Evolutionary conservation across 225 moss, liverwort and hornwort genomes (phyloP).

Genomic region (Rhytidiadelphus loreus): DNA sequence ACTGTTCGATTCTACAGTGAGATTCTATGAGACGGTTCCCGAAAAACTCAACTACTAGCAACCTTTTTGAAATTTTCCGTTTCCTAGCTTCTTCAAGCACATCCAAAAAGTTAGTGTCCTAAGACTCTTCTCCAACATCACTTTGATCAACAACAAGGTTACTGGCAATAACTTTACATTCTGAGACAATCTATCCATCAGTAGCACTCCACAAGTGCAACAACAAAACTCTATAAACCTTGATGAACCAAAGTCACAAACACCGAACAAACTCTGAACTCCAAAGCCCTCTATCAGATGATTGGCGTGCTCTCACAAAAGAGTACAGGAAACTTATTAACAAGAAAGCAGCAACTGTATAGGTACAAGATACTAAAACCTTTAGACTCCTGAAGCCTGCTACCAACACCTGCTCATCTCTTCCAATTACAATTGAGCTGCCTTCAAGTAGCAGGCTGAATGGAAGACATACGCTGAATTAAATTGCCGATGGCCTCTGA

Average conservation of each 20-base stretch:
- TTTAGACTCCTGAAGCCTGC: background rate
- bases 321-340: background rate
- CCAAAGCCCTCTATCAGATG: background rate
- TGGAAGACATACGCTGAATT: background rate
- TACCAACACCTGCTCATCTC: background rate
- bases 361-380: background rate
- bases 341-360: background rate
- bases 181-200: background rate
- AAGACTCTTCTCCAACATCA: background rate
- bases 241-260: background rate
- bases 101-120: background rate
- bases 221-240: background rate
- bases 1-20: background rate
- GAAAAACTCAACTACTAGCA: background rate
- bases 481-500: background rate
- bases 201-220: background rate
- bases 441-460: background rate
- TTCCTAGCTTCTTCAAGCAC: background rate
- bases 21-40: background rate
- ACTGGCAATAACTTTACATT: background rate
- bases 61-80: background rate
- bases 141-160: background rate
- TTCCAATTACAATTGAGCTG: background rate
- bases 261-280: background rate
- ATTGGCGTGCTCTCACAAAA: background rate